phyloP scores from a whole-genome alignment of 257 asterid genomes.

The Cynanchum wilfordii region DNA sequence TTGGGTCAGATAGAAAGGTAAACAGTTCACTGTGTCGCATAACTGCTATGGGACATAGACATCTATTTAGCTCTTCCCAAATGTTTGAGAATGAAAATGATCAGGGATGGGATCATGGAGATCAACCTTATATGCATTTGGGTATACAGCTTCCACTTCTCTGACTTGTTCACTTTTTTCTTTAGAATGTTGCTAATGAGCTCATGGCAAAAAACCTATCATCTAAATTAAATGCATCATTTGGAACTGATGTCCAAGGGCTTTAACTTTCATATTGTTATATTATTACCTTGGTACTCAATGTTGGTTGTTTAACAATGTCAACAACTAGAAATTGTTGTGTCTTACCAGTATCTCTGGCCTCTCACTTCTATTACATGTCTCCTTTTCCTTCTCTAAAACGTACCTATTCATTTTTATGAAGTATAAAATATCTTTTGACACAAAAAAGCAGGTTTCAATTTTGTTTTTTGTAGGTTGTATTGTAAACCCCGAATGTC shows the following conservation, averaged over 20 bases:
- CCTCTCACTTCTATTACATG: background rate
- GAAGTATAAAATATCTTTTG: background rate
- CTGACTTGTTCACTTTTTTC: constrained; percentile 5
- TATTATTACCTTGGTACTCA: background rate
- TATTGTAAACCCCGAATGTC: background rate
- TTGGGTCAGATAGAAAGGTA: constrained; percentile 10
- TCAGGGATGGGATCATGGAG: constrained; percentile 52
- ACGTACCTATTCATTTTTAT: background rate
- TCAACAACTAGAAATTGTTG: background rate
- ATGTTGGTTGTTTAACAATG: background rate
- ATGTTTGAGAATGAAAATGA: constrained; percentile 50
- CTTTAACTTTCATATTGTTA: background rate
- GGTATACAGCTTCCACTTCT: constrained; percentile 33
- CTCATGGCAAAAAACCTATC: background rate
- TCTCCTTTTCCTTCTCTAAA: background rate
- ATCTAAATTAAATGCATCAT: background rate
- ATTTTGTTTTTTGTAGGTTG: background rate
- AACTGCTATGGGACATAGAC: constrained; percentile 58
- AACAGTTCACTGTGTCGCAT: background rate
- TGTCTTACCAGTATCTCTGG: background rate
- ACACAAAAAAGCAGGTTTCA: background rate
- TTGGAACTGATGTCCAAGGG: background rate
- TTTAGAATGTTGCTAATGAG: background rate
- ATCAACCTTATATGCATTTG: constrained; percentile 50
- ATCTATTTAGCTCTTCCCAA: constrained; percentile 50